Evolutionary conservation across 2,329 filamentous ascomycete species (phyloP), one percentile per base, ranked within the genome.

Genomic region (Botryotinia calthae): DNA sequence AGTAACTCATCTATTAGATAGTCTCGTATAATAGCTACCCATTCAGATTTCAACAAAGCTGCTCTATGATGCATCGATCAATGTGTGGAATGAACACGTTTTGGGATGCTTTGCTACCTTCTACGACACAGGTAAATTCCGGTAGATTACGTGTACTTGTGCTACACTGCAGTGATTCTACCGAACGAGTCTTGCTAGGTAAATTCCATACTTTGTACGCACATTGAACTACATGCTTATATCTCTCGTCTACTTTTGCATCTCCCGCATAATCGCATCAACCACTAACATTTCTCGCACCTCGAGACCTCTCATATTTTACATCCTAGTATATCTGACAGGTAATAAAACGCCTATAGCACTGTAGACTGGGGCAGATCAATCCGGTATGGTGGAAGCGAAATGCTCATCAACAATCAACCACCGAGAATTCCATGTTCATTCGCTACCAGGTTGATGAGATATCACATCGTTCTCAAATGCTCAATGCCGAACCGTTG

Each of bases 361-460:
- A 18, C 46, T n/a, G n/a, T 46, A 22, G 12, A n/a, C 64, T 12
- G n/a, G 37, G 48, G 34, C 48, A 56, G 48, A 67, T 42, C 48
- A 40, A 25, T 16, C 37, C 65, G 65, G 20, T 20, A 67, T 67
- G 48, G 48, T 56, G 65, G 48, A 56, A 42, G 65, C 48, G 65
- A 42, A 67, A 56, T 66, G 64, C 34, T 44, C 64, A 40, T 67
- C 65, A 31, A 2, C 25, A 25, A n/a, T 54, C 48, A 62, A 67
- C 16, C 48, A 40, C 64, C 64, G 31, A 40, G 46, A 12, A 37
- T 12, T 28, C 31, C 25, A 51, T 51, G 31, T 51, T 44, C 37
- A 20, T n/a, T 14, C 7, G 14, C 25, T 34, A 12, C 34, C 28
- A 62, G 59, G 37, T 62, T 18, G 22, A 44, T 40, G 4, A 63